A percentile compares a stretch with the other conserved stretches of the same genome.
These are phyloP conservation scores for Chenopodium berlandieri DNA, from an alignment of 148 eudicot genomes.

Conservation along the genomic window DNA sequence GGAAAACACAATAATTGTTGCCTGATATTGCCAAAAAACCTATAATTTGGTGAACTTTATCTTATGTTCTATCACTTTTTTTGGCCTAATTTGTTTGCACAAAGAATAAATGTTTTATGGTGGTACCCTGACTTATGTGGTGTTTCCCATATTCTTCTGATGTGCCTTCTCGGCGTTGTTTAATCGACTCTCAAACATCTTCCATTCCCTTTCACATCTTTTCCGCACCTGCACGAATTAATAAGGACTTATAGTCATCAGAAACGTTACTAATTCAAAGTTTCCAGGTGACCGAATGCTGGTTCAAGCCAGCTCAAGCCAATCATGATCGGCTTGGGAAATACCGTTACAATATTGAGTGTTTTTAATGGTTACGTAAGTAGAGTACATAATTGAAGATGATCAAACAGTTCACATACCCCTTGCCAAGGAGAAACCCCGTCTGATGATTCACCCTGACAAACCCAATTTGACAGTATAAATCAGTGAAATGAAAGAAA, in stretches of 20 bases:
- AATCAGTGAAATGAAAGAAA: neutral
- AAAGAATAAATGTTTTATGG: neutral
- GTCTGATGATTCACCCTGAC: constrained; percentile 28
- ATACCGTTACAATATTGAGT: no score
- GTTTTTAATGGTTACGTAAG: no score
- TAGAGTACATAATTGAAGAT: neutral
- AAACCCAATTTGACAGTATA: constrained; percentile 3
- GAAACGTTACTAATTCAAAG: neutral
- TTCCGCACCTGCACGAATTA: constrained; percentile 15
- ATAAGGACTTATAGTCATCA: neutral
- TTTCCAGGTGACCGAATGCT: no score
- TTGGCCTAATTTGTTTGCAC: constrained; percentile 1
- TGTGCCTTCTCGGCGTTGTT: constrained; percentile 26
- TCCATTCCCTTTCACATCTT: constrained; percentile 38
- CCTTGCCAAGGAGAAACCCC: constrained; percentile 35
- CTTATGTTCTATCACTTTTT: neutral
- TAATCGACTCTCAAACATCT: constrained; percentile 31
- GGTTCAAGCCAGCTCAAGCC: no score
- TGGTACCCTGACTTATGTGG: neutral
- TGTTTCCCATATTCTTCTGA: constrained; percentile 2
- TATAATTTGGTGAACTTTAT: neutral
- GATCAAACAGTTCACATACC: constrained; percentile 28
- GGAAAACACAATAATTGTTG: neutral
- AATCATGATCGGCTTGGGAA: no score
- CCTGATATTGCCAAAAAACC: constrained; percentile 1